A percentile compares a stretch with the other conserved stretches of the same genome.
phyloP scores from a whole-genome alignment of 1,284 basidiomycete species.

The Trichosporon sp. region DNA sequence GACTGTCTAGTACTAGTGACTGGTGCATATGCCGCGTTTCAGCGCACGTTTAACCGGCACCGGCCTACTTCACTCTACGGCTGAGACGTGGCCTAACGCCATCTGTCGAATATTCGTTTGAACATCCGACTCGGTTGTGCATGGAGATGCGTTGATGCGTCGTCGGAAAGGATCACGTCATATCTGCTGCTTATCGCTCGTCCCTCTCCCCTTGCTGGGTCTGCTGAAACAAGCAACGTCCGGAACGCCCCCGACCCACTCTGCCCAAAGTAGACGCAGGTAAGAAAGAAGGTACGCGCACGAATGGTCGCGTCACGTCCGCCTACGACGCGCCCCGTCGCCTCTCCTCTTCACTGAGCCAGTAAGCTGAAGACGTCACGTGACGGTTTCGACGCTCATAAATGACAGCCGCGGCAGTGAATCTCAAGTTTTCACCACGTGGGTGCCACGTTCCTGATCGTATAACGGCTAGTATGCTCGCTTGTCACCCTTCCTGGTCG shows the following conservation, averaged over 20 bases:
- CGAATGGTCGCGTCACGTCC: background rate
- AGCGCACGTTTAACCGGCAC: slow-evolving; percentile 11
- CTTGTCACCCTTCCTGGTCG: background rate
- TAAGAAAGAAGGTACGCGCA: background rate
- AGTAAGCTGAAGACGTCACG: too few relatives aligned
- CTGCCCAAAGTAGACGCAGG: too few relatives aligned
- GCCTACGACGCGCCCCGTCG: background rate
- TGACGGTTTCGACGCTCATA: too few relatives aligned
- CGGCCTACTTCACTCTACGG: too few relatives aligned
- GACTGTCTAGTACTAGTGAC: too few relatives aligned
- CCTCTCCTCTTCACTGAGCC: too few relatives aligned
- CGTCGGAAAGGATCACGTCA: slow-evolving; percentile 1
- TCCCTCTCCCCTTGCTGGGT: background rate
- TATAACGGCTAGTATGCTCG: slow-evolving; percentile 21
- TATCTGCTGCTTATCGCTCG: background rate
- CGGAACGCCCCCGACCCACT: background rate
- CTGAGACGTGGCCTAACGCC: background rate
- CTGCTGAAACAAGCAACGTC: too few relatives aligned
- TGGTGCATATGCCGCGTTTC: background rate
- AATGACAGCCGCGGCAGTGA: too few relatives aligned
- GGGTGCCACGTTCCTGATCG: background rate
- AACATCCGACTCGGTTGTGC: too few relatives aligned
- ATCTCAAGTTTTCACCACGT: too few relatives aligned
- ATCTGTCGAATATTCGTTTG: too few relatives aligned
- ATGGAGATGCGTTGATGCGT: background rate